Percentiles rank a stretch among this genome's conserved stretches.
phyloP scores from a whole-genome alignment of 257 asterid species.

The Nicotiana noctiflora region DNA sequence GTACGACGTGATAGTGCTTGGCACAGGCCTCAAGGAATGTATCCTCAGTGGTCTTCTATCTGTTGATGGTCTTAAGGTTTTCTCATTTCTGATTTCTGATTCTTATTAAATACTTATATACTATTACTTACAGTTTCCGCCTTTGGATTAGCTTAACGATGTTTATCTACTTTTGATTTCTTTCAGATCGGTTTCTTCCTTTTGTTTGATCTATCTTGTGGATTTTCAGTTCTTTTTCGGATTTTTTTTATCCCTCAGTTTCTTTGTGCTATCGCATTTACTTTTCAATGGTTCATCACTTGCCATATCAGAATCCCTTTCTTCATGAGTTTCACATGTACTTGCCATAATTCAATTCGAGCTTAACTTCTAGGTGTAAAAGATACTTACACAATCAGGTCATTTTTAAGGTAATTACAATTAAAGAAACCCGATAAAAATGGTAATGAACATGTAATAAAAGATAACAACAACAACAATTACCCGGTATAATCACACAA shows the following conservation, averaged over 20 bases:
- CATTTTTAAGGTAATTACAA: no score
- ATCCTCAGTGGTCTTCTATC: conserved; percentile 91
- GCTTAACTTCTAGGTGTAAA: no score
- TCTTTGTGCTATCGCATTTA: background rate
- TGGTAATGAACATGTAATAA: no score
- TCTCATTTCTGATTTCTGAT: background rate
- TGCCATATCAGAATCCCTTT: background rate
- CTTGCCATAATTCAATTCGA: background rate
- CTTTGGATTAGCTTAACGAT: background rate
- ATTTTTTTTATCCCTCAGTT: no score
- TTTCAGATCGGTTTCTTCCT: background rate
- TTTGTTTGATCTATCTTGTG: background rate
- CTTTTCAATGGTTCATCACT: background rate
- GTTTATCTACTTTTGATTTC: background rate
- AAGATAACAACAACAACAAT: no score
- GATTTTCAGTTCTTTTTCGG: background rate
- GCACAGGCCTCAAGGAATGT: conserved; percentile 90
- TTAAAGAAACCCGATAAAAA: no score
- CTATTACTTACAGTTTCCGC: background rate
- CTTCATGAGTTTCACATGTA: background rate
- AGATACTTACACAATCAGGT: no score
- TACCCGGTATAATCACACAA: no score
- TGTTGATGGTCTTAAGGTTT: conserved; percentile 79
- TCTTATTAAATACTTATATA: no score
- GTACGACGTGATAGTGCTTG: conserved; percentile 86